Base-by-base conservation (phyloP, 441 rosid genomes). In the Jatropha multifida region DNA sequence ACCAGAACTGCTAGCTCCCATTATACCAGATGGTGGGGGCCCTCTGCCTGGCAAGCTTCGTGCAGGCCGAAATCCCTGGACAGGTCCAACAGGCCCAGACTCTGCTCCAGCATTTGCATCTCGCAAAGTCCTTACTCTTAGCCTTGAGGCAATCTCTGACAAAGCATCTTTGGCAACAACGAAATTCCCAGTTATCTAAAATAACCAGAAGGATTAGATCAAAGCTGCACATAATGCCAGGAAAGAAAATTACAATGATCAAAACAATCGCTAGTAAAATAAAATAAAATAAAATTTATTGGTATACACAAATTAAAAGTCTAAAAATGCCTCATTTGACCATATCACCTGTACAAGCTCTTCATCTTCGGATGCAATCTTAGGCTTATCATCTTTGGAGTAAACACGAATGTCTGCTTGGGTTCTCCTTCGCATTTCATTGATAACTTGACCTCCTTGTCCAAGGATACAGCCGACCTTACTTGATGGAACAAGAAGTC, bases 391-490 rank as follows among this genome's bases (percentile, higher is more conserved):
- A 76, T 88, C 88, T 81, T 87, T 87, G 18, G 88, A 83, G 80
- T 74, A 82, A 72, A 88, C 87, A 69, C 88, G 83, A 65, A 87
- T 90, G 41, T 88, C 88, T 62, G 90, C 92, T 56, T 69, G 83
- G 27, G 89, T 85, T 82, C 87, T 84, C 80, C 88, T 86, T 44
- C 90, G 85, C 88, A 90, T 90, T 81, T 90, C 90, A 77, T 83
- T 88, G 71, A 90, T 87, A 77, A 88, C 83, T 42, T 83, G 83
- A 72, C 91, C 91, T 77, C 90, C 90, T 84, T 88, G 89, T 68
- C 93, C 93, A 78, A 88, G 87, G 66, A 86, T 80, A 76, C 90
- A 88, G 41, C 90, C 92, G 66, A 83, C 86, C 82, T 86, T 87
- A 77, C 85, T 83, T 51, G 94, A 87, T 17, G 88, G 83, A 82